Evolutionary conservation across 2,329 filamentous ascomycete genomes (phyloP), one percentile per base, ranked within the genome.

Genomic region (Macrophomina phaseolina): DNA sequence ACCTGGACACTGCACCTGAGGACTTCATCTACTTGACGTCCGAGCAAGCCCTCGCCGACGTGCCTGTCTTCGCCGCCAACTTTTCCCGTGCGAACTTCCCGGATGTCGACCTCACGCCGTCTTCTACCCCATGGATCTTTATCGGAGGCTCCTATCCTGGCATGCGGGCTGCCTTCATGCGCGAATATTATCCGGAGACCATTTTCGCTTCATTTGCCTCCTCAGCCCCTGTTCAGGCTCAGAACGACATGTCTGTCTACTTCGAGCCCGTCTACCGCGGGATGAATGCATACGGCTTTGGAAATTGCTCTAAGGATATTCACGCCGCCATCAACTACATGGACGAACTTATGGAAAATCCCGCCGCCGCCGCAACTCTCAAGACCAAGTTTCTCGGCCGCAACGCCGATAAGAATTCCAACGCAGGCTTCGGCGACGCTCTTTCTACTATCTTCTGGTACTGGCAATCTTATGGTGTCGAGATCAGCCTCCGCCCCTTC

Each of bases 251-350:
- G 80, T 80, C 79, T n/a, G 73, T 79, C 28, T 86, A 85, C 70
- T 85, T 78, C 63, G 83, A 85, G 28, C 81, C 83, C 45, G 72
- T 86, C 2, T 82, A 82, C 69, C 78, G 77, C 11, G 82, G 81
- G 3, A 77, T 86, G 75, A 77, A 80, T 4, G 69, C 67, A 2
- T 73, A 77, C 48, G 79, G 79, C 16, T 80, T 74, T 32, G 75
- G 75, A 3, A 85, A 85, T 71, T 87, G 85, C 73, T 80, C 82
- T 12, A 75, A 76, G 12, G 83, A 86, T 67, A 77, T 85, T 60
- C 78, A 83, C 16, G 81, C 82, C 5, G 83, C 82, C 3, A 75
- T 85, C 45, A 68, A 74, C 32, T 84, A 84, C 69, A 83, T 86
- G 52, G 85, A 87, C 69, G 71, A 72, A 8, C 75, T 83, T 36